These are phyloP conservation scores for Fomitopsis pinicola DNA, from an alignment of 1,284 basidiomycete species.

Conservation along the genomic window DNA sequence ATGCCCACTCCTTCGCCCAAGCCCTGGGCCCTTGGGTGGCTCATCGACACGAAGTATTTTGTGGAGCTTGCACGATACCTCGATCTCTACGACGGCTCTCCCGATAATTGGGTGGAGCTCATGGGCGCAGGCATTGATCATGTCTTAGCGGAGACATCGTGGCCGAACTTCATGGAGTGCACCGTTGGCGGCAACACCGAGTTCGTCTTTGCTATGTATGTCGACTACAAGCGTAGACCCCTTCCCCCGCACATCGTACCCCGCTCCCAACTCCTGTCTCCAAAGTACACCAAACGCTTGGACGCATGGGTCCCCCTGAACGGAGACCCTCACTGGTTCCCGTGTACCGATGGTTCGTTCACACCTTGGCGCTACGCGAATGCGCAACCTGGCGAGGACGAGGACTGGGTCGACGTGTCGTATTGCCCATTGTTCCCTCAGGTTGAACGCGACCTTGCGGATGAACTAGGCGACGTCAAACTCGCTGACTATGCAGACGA, in stretches of 20 bases:
- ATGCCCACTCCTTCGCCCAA: not conserved
- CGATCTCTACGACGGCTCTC: not conserved
- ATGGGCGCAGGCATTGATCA: not conserved
- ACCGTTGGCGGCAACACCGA: not conserved
- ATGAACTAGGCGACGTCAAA: not conserved
- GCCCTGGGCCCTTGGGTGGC: not conserved
- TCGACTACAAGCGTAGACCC: not conserved
- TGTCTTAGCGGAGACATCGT: not conserved
- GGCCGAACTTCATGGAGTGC: not conserved
- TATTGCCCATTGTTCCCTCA: not conserved
- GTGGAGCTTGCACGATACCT: not conserved
- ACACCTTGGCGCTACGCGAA: not conserved
- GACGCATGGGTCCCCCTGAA: not conserved
- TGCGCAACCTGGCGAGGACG: not conserved
- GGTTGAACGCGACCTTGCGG: not conserved
- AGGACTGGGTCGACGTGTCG: not conserved
- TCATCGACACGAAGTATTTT: not conserved
- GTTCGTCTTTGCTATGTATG: not conserved
- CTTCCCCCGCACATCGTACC: not conserved
- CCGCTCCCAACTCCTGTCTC: not conserved
- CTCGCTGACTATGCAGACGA: too few relatives aligned
- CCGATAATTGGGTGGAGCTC: not conserved
- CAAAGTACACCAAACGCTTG: not conserved
- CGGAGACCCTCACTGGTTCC: not conserved
- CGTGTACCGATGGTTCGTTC: not conserved